Evolutionary conservation across 805 yeast genomes (phyloP), one percentile per base, ranked within the genome.

Genomic region (Metschnikowia matae): DNA sequence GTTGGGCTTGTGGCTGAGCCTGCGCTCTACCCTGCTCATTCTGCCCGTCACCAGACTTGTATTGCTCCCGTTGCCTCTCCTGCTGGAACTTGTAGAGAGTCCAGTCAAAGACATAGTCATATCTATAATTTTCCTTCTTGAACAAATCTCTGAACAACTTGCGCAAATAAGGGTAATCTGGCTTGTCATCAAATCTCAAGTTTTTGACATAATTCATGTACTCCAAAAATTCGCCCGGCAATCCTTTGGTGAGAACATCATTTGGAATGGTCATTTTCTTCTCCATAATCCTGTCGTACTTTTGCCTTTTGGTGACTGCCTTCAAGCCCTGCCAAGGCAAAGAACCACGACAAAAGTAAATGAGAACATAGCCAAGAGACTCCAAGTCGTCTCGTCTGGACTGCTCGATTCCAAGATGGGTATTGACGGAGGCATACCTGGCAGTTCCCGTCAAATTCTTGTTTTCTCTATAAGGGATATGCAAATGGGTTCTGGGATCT

Each of bases 91-190:
- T 87, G 73, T 84, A 87, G 54, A 90, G 81, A 29, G 97, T 92
- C 99, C 99, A 92, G 71, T 92, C 99, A 70, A 90, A 92, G 20
- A 94, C 83, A 69, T 90, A 92, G 71, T 92, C 98, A 68, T 91
- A 92, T 60, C 85, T 83, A 68, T 89, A 92, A 51, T 89, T 88
- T 67, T 92, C 92, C 57, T 92, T 82, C 56, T 88, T 77, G 66
- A 89, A 89, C 61, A 94, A 76, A 64, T 91, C 97, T 63, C 97
- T 83, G 71, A 92, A 87, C 51, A 92, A 76, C 66, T 89, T 85
- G 63, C 97, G 86, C 68, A 92, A 78, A 66, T 85, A 92, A 42
- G 83, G 79, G 68, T 94, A 92, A 70, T 92, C 98, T 10, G 99
- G 99, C 67, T 89, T 89, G 68, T 94, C 98, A 63, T 92, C 98